Base-by-base conservation (phyloP, 441 rosid genomes). In the Populus tomentosa region DNA sequence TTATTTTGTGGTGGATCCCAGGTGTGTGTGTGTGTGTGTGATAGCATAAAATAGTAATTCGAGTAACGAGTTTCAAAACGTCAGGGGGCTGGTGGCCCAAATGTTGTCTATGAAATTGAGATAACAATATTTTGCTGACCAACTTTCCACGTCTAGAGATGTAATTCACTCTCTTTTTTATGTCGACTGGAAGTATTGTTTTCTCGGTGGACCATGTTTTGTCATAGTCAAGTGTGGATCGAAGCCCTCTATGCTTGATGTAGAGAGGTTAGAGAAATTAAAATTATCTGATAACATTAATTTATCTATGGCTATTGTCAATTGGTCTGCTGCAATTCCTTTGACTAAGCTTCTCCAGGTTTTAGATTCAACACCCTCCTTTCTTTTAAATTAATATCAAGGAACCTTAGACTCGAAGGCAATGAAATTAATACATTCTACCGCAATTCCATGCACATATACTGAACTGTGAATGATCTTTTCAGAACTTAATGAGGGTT, bases 31-130 rank as follows among this genome's bases (percentile, higher is more conserved):
- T 30, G 4, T 28, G 28, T 26, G 1, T 26, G 30, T 28, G 30
- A 28, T 2, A 30, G 32, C 32, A 30, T 30, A 30, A 30, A 35
- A 35, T 5, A 35, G 38, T 5, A 5, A 7, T 35, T 30, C 4
- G 32, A 30, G 32, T 30, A 30, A 30, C 32, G 32, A 30, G 32
- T 30, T 35, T 35, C 38, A 35, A 35, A 35, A 35, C 1, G 38
- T 35, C 38, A 3, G 8, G 38, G 33, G 62, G 2, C 33, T 59
- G 80, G 67, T 69, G 78, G 74, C 23, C 36, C 13, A 20, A 6
- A 2, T 16, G 35, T 42, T 62, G 32, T 26, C 20, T 10, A 11
- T 67, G 83, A 76, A 71, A 38, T 56, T 72, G 81, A 80, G 83
- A 69, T 74, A 38, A 73, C 56, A 64, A 5, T 35, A 35, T 35